These are phyloP conservation scores for Blepharisma japonicum DNA, from an alignment of 73 alveolate species.

Conservation along the genomic window DNA sequence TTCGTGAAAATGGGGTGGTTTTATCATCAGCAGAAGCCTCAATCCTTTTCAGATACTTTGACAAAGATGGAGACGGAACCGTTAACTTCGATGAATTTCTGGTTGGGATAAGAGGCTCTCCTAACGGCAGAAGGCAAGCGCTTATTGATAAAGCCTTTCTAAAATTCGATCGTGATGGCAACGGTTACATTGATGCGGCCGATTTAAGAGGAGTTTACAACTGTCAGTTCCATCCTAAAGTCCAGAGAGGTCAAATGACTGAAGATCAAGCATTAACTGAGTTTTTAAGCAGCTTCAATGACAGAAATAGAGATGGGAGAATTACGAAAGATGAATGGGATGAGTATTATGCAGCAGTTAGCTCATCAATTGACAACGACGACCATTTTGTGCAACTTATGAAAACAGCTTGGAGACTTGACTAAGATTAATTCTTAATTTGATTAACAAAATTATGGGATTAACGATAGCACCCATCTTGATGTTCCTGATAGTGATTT, in stretches of 20 bases:
- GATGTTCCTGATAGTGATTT: too few species aligned
- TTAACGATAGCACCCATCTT: too few species aligned
- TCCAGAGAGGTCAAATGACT: slow-evolving; percentile 88
- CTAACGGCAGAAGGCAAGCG: slow-evolving; percentile 86
- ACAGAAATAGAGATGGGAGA: slow-evolving; percentile 85
- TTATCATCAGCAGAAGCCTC: slow-evolving; percentile 80
- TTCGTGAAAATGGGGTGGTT: slow-evolving; percentile 82
- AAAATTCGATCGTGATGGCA: slow-evolving; percentile 90
- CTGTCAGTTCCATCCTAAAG: slow-evolving; percentile 87
- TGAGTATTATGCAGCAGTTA: slow-evolving; percentile 94
- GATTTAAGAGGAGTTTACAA: slow-evolving; percentile 91
- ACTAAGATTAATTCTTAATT: slow-evolving; percentile 20
- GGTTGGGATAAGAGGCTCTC: slow-evolving; percentile 86
- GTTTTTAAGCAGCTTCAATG: slow-evolving; percentile 85
- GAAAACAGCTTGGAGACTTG: slow-evolving; percentile 94
- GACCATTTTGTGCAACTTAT: slow-evolving; percentile 93
- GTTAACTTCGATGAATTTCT: slow-evolving; percentile 86
- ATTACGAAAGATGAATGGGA: slow-evolving; percentile 89
- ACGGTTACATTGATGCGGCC: slow-evolving; percentile 80
- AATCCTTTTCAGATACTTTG: slow-evolving; percentile 70
- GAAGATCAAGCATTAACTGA: slow-evolving; percentile 85
- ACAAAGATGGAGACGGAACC: slow-evolving; percentile 78
- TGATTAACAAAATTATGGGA: too few species aligned
- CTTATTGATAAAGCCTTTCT: slow-evolving; percentile 87
- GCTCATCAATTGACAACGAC: slow-evolving; percentile 90